A percentile compares a stretch with the other conserved stretches of the same genome.
Conservation (phyloP, 164 flowering plant genomes). For the Sextonia rubra region DNA sequence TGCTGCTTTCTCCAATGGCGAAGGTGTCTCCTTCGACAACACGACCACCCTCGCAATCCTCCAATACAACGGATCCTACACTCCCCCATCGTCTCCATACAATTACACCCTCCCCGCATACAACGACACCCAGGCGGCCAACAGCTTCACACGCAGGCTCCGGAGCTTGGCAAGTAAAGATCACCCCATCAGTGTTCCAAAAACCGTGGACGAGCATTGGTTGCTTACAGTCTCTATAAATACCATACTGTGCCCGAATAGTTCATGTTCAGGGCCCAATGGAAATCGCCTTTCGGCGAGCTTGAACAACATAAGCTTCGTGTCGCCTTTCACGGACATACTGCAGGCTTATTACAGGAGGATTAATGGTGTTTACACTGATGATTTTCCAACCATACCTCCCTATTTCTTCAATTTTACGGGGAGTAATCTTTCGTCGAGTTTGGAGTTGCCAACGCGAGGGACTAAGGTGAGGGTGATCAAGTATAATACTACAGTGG, state of each 20-base stretch:
- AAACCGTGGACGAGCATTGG: slow-evolving; percentile 6
- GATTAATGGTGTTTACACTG: slow-evolving; percentile 28
- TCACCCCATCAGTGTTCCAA: slow-evolving; percentile 22
- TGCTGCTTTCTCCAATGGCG: slow-evolving; percentile 15
- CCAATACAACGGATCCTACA: slow-evolving; percentile 11
- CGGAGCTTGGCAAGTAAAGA: slow-evolving; percentile 19
- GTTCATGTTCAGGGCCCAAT: slow-evolving; percentile 23
- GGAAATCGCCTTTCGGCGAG: slow-evolving; percentile 39
- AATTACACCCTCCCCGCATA: slow-evolving; percentile 12
- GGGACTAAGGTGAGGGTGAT: slow-evolving; percentile 41
- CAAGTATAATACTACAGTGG: slow-evolving; percentile 34
- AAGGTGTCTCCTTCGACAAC: slow-evolving; percentile 8
- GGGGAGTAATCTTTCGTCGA: slow-evolving; percentile 19
- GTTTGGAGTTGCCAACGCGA: slow-evolving; percentile 11
- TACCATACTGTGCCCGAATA: slow-evolving; percentile 6
- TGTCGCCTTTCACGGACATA: slow-evolving; percentile 29
- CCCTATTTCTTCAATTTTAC: slow-evolving; percentile 36
- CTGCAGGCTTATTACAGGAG: slow-evolving; percentile 39
- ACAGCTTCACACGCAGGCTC: slow-evolving; percentile 7
- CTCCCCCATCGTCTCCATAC: not conserved
- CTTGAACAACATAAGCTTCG: slow-evolving; percentile 54
- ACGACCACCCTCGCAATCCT: slow-evolving; percentile 27
- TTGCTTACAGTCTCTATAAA: slow-evolving; percentile 14
- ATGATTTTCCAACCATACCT: slow-evolving; percentile 35
- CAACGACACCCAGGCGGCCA: slow-evolving; percentile 8